A percentile compares a stretch with the other conserved stretches of the same genome.
These are phyloP conservation scores for Leccinum variicolor DNA, from an alignment of 768 basidiomycete species.

Conservation along the genomic window DNA sequence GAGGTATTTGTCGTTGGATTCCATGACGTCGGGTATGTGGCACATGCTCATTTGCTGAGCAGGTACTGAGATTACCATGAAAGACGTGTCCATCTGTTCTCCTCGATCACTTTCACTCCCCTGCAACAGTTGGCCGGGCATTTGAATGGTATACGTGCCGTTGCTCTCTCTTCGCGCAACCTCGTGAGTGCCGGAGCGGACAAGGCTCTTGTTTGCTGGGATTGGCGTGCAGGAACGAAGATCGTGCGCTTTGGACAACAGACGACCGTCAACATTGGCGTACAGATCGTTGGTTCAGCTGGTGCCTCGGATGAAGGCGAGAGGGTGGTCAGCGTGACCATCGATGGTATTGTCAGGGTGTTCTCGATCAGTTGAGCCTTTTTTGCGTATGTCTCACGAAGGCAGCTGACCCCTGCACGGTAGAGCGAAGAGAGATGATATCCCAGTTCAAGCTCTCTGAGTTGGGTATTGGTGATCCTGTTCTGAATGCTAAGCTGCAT, in stretches of 20 bases:
- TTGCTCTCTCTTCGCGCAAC: slow-evolving; percentile 80
- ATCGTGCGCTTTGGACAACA: slow-evolving; percentile 91
- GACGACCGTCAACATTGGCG: slow-evolving; percentile 88
- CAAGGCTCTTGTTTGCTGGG: slow-evolving; percentile 80
- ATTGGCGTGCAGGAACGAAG: slow-evolving; percentile 86
- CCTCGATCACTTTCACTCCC: slow-evolving; percentile 79
- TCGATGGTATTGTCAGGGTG: slow-evolving; percentile 87
- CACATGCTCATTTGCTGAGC: background rate
- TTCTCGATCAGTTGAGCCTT: slow-evolving; percentile 79
- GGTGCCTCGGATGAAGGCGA: slow-evolving; percentile 56
- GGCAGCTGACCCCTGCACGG: slow-evolving; percentile 4
- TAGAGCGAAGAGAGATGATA: slow-evolving; percentile 79
- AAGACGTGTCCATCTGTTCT: slow-evolving; percentile 87
- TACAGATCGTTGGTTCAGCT: slow-evolving; percentile 68
- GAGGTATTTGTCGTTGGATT: slow-evolving; percentile 92
- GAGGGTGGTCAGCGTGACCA: slow-evolving; percentile 84
- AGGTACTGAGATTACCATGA: background rate
- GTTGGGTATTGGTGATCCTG: slow-evolving; percentile 64
- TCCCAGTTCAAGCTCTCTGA: slow-evolving; percentile 88
- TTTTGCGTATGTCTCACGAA: background rate
- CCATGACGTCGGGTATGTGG: slow-evolving; percentile 80
- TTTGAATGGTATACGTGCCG: slow-evolving; percentile 85
- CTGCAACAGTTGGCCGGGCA: slow-evolving; percentile 83
- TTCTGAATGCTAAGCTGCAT: slow-evolving; percentile 62
- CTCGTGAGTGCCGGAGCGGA: slow-evolving; percentile 81